Conservation (phyloP, 768 basidiomycete species). For the Boletus patriciae region DNA sequence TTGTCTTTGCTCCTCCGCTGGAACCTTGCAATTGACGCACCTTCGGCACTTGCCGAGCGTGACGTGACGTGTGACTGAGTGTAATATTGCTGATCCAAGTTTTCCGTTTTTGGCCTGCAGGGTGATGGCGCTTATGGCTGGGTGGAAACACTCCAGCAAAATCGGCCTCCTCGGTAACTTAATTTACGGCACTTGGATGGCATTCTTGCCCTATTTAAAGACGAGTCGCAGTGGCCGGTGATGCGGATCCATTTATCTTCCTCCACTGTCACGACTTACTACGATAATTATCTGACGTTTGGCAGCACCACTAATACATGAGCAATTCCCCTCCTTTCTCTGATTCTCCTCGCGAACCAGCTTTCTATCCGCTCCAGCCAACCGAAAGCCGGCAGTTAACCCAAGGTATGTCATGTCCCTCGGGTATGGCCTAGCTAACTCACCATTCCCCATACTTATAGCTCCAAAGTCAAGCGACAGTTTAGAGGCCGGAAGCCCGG, state of each 20-base stretch:
- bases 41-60: conserved; percentile 28
- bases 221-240: neutral
- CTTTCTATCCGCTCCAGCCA: conserved; percentile 5
- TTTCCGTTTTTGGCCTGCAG: conserved; percentile 23
- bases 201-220: conserved; percentile 16
- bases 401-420: conserved; percentile 12
- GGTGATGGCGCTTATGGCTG: conserved; percentile 3
- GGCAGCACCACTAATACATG: conserved; percentile 19
- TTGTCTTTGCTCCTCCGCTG: conserved; percentile 20
- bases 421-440: neutral
- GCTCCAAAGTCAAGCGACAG: conserved; percentile 8
- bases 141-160: neutral
- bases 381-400: neutral
- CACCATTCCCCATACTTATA: neutral
- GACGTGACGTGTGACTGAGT: conserved; percentile 25
- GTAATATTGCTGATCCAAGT: conserved; percentile 16
- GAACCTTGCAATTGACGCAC: conserved; percentile 24
- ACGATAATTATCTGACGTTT: conserved; percentile 10
- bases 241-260: neutral
- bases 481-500: conserved; percentile 42
- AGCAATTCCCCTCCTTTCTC: conserved; percentile 11
- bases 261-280: conserved; percentile 9
- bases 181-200: conserved; percentile 25
- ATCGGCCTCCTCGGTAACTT: neutral
- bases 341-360: conserved; percentile 20